Evolutionary conservation across 2,329 filamentous ascomycete species (phyloP), one percentile per base, ranked within the genome.

Genomic region (Aschersonia sp.): DNA sequence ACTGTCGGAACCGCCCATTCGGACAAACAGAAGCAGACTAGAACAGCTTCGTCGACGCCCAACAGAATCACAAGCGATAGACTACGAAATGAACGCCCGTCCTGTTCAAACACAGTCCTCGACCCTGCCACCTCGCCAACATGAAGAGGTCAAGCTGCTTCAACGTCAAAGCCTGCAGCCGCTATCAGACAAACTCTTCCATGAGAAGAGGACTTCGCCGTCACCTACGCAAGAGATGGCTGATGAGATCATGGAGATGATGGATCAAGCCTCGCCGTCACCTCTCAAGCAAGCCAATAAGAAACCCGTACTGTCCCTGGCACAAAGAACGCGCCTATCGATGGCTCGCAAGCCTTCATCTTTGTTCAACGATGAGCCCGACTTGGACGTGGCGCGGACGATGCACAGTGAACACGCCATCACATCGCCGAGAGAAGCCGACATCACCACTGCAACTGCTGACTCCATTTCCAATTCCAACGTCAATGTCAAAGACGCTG

Each of bases 271-370:
- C 0, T 79, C 78, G 2, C 77, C 77, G 0, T 81, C 78, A 0
- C 78, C 78, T 0, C 59, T 66, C 43, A 81, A 78, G 54, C 60
- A 58, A 10, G 40, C 54, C 2, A 73, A 68, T 49, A 65, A 68
- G 0, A 70, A 77, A 0, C 77, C 78, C 46, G 74, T 72, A 0
- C 64, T 83, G 6, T 81, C 82, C 0, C 73, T 92, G 0, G 75
- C 83, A 4, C 88, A 94, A 58, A 82, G 89, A 45, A 94, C 89
- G 0, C 79, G 85, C 20, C 73, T 88, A 47, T 89, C 86, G 20
- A 91, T 95, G 80, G 78, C 82, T 0, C 69, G 77, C 44, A 74
- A 78, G 1, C 74, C 78, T 1, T 59, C 58, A 10, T 54, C 56
- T 1, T 61, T 61, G 40, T 53, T 61, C 0, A 57, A 65, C 2